These are phyloP conservation scores for Leccinum aurantiacum DNA, from an alignment of 768 basidiomycete genomes.

Conservation along the genomic window DNA sequence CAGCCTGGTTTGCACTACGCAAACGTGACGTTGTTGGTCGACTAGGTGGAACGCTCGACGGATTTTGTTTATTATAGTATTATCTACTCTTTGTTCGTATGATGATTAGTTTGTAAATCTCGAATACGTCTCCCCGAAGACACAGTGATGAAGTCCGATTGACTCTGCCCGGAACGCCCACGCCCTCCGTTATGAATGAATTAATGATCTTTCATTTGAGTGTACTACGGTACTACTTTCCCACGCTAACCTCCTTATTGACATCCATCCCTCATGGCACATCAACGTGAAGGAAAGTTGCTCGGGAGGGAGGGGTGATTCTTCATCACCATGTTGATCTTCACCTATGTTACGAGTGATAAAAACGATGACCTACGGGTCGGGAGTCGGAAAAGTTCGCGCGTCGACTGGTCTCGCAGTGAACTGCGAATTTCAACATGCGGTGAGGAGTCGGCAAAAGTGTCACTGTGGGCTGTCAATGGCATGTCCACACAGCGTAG, in stretches of 20 bases:
- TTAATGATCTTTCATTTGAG: no score
- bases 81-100: background rate
- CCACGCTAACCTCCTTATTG: no score
- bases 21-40: constrained; percentile 1
- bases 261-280: no score
- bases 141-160: background rate
- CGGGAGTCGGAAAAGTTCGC: no score
- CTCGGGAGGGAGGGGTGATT: no score
- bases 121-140: background rate
- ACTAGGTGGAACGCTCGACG: background rate
- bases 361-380: no score
- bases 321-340: no score
- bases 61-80: background rate
- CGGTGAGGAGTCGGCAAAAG: background rate
- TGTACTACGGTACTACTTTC: no score
- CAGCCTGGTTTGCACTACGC: background rate
- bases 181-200: no score
- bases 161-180: background rate
- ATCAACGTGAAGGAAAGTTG: no score
- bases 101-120: background rate
- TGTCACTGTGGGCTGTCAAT: background rate
- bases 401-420: no score
- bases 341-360: no score
- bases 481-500: background rate
- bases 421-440: background rate